These are phyloP conservation scores for Solanum corneliomulleri DNA, from an alignment of 257 asterid genomes.

Conservation along the genomic window DNA sequence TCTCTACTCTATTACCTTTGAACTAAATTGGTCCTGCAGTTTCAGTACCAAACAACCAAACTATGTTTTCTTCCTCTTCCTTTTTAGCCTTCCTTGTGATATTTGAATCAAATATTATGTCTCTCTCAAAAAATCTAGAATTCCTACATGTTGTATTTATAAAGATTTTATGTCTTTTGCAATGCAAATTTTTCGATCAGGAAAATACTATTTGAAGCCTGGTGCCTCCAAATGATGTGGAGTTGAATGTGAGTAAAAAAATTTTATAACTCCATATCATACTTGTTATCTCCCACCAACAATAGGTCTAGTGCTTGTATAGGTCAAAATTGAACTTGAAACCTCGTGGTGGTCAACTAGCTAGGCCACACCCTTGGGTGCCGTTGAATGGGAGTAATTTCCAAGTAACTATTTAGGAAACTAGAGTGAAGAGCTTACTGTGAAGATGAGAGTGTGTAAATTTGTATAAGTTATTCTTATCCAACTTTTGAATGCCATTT, in stretches of 20 bases:
- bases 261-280: no score
- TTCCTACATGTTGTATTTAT: neutral
- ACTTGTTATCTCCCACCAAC: no score
- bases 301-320: no score
- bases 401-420: neutral
- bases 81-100: neutral
- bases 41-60: neutral
- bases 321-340: neutral
- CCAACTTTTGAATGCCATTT: neutral
- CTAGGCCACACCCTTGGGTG: neutral
- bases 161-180: neutral
- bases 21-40: neutral
- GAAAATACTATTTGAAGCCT: neutral
- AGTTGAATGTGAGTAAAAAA: neutral
- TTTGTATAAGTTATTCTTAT: neutral
- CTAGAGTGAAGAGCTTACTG: neutral
- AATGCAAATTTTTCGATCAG: neutral
- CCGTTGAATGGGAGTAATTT: neutral
- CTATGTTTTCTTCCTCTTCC: neutral
- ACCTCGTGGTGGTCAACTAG: neutral
- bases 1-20: neutral
- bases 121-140: neutral
- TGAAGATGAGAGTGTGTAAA: no score
- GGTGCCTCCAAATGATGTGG: neutral
- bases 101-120: neutral